Percentiles rank a stretch among this genome's conserved stretches.
Evolutionary conservation across 148 eudicot species (phyloP).

Genomic region (Rhododendron simsii): DNA sequence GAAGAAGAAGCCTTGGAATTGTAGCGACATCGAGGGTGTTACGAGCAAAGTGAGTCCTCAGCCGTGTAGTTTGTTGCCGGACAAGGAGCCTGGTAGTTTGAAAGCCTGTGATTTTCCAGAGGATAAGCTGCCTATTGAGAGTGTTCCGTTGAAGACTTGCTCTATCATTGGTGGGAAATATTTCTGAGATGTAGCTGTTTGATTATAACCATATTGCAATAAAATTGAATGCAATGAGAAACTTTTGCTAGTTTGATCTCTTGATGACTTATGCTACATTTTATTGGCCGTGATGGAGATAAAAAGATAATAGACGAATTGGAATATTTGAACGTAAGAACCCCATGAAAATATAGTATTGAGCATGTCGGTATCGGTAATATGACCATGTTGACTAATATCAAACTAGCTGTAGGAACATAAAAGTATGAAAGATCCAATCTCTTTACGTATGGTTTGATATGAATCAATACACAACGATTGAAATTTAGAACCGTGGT

Average conservation of each 20-base stretch:
- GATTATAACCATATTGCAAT: neutral
- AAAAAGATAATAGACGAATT: neutral
- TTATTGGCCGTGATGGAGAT: neutral
- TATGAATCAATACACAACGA: neutral
- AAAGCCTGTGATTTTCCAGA: conserved; percentile 48
- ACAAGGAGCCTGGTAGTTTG: conserved; percentile 9
- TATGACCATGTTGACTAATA: neutral
- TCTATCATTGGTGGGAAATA: neutral
- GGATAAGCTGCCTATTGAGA: conserved; percentile 62
- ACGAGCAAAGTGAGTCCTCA: conserved; percentile 50
- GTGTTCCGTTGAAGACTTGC: conserved; percentile 53
- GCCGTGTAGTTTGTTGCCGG: conserved; percentile 53
- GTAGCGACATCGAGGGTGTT: conserved; percentile 58
- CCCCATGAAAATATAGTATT: no score
- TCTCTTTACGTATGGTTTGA: neutral
- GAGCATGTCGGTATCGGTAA: neutral
- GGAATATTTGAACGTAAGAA: neutral
- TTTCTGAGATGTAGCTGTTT: neutral
- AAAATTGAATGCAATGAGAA: neutral
- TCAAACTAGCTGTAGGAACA: no score
- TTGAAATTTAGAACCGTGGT: neutral
- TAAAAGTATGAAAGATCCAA: neutral
- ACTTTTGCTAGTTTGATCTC: neutral
- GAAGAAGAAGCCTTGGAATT: conserved; percentile 69
- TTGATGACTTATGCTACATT: neutral